Conservation (phyloP, 306 rosid genomes). For the Gillenia trifoliata region DNA sequence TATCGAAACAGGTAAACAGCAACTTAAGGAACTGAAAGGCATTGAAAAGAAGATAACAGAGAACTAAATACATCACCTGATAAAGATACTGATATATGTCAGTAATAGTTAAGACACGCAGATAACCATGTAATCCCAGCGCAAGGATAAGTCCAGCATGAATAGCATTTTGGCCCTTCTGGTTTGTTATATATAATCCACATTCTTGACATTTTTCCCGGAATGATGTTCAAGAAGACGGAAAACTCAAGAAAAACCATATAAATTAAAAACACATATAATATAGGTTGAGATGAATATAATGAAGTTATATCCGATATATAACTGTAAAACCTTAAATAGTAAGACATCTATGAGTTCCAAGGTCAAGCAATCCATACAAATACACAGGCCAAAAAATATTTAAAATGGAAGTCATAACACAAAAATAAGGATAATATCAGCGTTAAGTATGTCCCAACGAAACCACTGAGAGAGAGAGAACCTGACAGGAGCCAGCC, state of each 20-base stretch:
- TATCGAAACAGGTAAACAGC: background rate
- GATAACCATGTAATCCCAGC: constrained; percentile 85
- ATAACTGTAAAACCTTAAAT: background rate
- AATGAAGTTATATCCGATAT: background rate
- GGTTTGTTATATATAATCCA: constrained; percentile 88
- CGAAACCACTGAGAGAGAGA: background rate
- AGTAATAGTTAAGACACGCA: constrained; percentile 63
- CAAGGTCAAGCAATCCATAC: background rate
- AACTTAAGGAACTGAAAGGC: constrained; percentile 1
- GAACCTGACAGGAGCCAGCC: constrained; percentile 98
- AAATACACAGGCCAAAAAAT: background rate
- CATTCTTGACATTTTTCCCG: constrained; percentile 97
- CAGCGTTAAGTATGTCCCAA: constrained; percentile 9
- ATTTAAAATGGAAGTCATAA: background rate
- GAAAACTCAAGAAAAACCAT: constrained; percentile 9
- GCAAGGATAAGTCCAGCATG: constrained; percentile 97
- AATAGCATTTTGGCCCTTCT: constrained; percentile 74
- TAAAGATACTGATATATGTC: constrained; percentile 83
- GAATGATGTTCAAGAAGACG: constrained; percentile 23
- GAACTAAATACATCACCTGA: constrained; percentile 44
- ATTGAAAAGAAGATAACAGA: constrained; percentile 14
- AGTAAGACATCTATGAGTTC: background rate
- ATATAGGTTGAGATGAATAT: background rate
- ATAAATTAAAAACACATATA: constrained; percentile 1
- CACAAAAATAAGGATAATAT: background rate